Evolutionary conservation across 331 rosid genomes (phyloP), one percentile per base, ranked within the genome.

Genomic region (Quercus phellos): DNA sequence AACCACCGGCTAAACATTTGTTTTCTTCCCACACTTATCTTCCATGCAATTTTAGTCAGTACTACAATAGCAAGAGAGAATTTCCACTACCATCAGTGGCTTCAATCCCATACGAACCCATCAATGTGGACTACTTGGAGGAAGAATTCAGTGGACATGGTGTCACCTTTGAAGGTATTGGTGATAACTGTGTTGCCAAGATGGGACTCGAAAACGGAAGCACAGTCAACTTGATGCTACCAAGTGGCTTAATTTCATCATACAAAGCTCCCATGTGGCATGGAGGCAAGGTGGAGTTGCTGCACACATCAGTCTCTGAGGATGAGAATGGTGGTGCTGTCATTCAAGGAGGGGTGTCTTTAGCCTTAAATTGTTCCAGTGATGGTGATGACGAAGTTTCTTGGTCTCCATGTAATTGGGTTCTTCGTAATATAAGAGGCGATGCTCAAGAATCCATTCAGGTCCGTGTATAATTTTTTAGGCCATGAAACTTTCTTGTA

Each of bases 181-280:
- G 93, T 6, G 92, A 83, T 21, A 79, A 51, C 53, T 94, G 88
- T 14, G 74, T 88, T 66, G 98, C 92, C 22, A 89, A 86, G 79
- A 79, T 92, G 96, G 80, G 78, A 64, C 43, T 94, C 85, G 88
- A 83, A 32, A 94, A 90, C 67, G 93, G 98, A 67, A 92, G 94
- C 85, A 68, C 79, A 53, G 93, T 81, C 56, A 87, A 87, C 59
- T 58, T 94, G 77, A 81, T 92, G 95, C 74, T 94, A 46, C 98
- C 92, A 34, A 89, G 88, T 77, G 98, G 97, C 34, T 77, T 90
- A 73, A 87, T 94, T 73, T 87, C 97, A 0, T 94, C 98, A 17
- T 92, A 90, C 77, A 94, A 92, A 82, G 87, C 95, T 53, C 84
- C 86, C 29, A 90, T 94, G 98, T 94, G 98, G 98, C 98, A 94